Evolutionary conservation across 75 land plant genomes (phyloP), one percentile per base, ranked within the genome.

Genomic region (Chamaecyparis obtusa): DNA sequence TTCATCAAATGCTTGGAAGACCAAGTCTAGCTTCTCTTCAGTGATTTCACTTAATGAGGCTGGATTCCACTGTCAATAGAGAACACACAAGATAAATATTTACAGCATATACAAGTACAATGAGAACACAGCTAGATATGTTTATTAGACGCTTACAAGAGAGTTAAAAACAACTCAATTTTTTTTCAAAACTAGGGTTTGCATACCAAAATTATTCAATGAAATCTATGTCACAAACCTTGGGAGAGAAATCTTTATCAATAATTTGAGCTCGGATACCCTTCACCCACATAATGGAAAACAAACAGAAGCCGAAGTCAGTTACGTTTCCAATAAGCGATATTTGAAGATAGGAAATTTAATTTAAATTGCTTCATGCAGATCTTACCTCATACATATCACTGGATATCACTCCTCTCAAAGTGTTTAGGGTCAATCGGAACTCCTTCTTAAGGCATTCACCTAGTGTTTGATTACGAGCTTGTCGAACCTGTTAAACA

Each of bases 211-310:
- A 56, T 16, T 11, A 55, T 49, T 79, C 54, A 64, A 83, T 82
- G 55, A 69, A 67, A 78, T 33, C 72, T 15, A 55, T 60, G 24
- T 27, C 35, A 83, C 48, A 74, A 84, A 95, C 99, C 96, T 95
- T 95, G 49, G 99, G 99, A 86, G 90, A 72, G 86, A 97, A 97
- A 88, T 97, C 99, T 84, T 95, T 97, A 87, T 98, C 99, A 30
- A 97, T 94, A 64, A 88, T 90, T 32, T 93, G 85, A 87, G 99
- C 94, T 90, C 99, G 88, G 9, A 96, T 96, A 51, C 99, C 99
- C 99, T 98, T 87, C 87, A 87, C 74, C 85, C n/a, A 32, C 49
- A 83, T 83, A 27, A 83, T 83, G 3, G 44, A 41, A 44, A 24
- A 83, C 13, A 83, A 11, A 83, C 81, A 8, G 17, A 60, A 83